Base-by-base conservation (phyloP, 1,139 yeast species). In the Yamadazyma diddensiae region DNA sequence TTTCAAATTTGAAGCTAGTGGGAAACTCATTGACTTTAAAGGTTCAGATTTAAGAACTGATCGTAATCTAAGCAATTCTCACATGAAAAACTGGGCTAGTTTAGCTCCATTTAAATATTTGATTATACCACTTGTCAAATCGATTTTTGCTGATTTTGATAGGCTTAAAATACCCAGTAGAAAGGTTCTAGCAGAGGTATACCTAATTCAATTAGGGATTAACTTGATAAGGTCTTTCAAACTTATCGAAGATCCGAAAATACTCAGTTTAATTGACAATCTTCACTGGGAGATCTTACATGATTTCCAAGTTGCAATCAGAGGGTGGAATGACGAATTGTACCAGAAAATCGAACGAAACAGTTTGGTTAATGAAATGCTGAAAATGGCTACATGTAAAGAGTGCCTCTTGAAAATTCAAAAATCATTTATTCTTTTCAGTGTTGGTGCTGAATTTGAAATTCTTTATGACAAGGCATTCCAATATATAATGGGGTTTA, bases 1-100 rank as follows among this genome's bases (percentile, higher is more conserved):
- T 33, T 46, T 49, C 27, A 37, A 38, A 15, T 43, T 46, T 16
- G 47, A 47, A 8, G 39, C 61, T 19, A 28, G 32, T 2, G 75
- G 74, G 1, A 43, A 47, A 4, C 41, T 63, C 15, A 45, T 68
- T 8, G 72, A 69, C 42, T 67, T 68, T 39, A 54, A 57, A 29
- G 45, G 51, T 2, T 45, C 53, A 29, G 74, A 68, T 41, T 50
- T 68, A 31, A 43, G 73, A 23, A 65, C 65, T 33, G 38, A 58
- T 24, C 31, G 40, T 5, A 33, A 35, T 12, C 12, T 32, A 3
- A 34, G 26, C 6, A 34, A 36, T 2, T 47, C 55, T 25, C 71
- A 65, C 37, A 43, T 65, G n/a, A 43, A 53, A 6, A 65, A 65
- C 37, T 69, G 75, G 75, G 55, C 65, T 50, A 49, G 51, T 15